These are phyloP conservation scores for Ceriops decandra DNA, from an alignment of 345 rosid genomes.

Conservation along the genomic window DNA sequence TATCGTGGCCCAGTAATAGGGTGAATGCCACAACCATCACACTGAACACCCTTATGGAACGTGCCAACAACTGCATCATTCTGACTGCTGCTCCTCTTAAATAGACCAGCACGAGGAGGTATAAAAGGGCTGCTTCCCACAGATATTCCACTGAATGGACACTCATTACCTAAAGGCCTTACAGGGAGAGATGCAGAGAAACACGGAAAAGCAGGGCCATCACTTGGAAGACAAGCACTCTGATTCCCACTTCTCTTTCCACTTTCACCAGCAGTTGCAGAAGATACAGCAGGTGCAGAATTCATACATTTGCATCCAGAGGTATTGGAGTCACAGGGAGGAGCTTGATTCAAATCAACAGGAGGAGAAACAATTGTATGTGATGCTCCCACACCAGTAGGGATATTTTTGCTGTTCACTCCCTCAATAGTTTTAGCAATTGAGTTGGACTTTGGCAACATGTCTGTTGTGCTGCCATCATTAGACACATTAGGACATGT, in stretches of 20 bases:
- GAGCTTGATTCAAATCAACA: constrained; percentile 40
- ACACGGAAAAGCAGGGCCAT: constrained; percentile 10
- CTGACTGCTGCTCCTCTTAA: constrained; percentile 27
- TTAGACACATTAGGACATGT: constrained; percentile 20
- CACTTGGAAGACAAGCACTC: constrained; percentile 8
- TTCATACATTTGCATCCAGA: constrained; percentile 4
- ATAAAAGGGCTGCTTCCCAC: constrained; percentile 18
- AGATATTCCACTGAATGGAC: constrained; percentile 57
- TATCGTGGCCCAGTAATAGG: constrained; percentile 88
- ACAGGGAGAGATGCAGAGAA: neutral
- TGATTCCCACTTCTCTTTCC: constrained; percentile 23
- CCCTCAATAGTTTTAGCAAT: constrained; percentile 15
- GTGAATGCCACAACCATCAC: constrained; percentile 88
- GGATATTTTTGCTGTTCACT: constrained; percentile 10
- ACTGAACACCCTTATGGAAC: constrained; percentile 78
- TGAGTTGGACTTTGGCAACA: constrained; percentile 17
- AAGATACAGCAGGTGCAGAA: neutral
- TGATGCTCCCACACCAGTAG: constrained; percentile 12
- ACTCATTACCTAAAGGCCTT: constrained; percentile 17
- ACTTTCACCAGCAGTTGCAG: constrained; percentile 13
- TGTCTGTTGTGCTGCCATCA: constrained; percentile 11
- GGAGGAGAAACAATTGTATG: constrained; percentile 10
- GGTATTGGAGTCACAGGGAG: constrained; percentile 23
- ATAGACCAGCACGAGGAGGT: constrained; percentile 8
- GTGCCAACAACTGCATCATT: constrained; percentile 36